Conservation (phyloP, 768 basidiomycete genomes). For the Leccinellum rugosiceps region DNA sequence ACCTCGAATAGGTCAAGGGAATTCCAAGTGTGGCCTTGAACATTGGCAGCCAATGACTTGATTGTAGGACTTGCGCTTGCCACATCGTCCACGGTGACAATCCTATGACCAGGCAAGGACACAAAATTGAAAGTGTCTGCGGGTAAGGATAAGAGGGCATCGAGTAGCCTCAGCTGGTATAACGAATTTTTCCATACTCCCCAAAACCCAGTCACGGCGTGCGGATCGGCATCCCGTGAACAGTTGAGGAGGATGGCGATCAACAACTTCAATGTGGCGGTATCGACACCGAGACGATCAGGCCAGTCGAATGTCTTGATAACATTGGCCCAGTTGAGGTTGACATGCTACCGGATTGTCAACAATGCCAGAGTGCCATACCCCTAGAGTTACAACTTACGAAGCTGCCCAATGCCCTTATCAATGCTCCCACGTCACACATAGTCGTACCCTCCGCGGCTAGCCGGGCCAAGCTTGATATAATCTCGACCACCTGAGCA, state of each 20-base stretch:
- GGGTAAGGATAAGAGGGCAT: conserved; percentile 84
- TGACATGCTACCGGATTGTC: conserved; percentile 47
- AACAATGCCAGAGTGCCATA: background rate
- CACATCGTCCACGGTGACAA: conserved; percentile 88
- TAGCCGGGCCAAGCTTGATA: conserved; percentile 61
- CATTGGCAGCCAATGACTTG: conserved; percentile 84
- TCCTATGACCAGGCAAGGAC: conserved; percentile 74
- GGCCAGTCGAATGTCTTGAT: conserved; percentile 85
- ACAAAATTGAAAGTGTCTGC: conserved; percentile 93
- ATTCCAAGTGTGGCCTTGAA: conserved; percentile 94
- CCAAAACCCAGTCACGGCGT: conserved; percentile 87
- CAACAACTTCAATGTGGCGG: conserved; percentile 82
- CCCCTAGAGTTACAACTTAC: conserved; percentile 46
- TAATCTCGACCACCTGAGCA: conserved; percentile 65
- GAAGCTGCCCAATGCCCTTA: conserved; percentile 69
- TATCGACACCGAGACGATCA: conserved; percentile 83
- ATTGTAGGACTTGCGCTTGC: conserved; percentile 85
- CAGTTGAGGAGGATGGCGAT: conserved; percentile 84
- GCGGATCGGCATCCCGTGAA: conserved; percentile 70
- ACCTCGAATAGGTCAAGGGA: conserved; percentile 88
- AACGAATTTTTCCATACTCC: conserved; percentile 78
- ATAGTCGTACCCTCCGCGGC: conserved; percentile 70
- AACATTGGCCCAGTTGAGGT: conserved; percentile 76
- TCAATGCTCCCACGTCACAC: conserved; percentile 72
- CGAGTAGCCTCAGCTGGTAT: conserved; percentile 83